Base-by-base conservation (phyloP, 768 basidiomycete species). In the Mycena albidolilacea region DNA sequence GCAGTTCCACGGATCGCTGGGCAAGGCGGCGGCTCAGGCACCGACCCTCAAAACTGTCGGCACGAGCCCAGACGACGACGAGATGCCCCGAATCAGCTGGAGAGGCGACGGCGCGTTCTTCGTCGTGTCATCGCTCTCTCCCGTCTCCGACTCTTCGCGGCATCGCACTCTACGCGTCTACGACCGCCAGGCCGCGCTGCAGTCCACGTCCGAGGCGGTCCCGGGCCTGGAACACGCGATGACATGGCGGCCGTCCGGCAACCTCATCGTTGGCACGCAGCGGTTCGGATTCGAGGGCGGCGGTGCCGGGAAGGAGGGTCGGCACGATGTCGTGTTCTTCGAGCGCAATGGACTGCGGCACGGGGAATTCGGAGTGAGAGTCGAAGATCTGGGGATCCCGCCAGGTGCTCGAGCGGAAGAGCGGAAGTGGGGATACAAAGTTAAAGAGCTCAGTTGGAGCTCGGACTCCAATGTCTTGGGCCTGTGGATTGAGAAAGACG, bases 1-100 rank as follows among this genome's bases (percentile, higher is more conserved):
- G 0, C 98, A 99, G 78, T 99, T 99, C 80, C 97, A 98, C 76
- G 98, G 98, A 11, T 97, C 97, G 0, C 85, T 96, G 5, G 97
- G 98, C 19, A 98, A 98, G 80, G 84, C 89, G 2, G 93, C 94
- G 30, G 95, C 95, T 0, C 88, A 90, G 73, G 86, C 88, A 37
- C 83, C 87, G 7, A 73, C 82, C 17, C 77, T 82, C 44, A 78
- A 82, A 5, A 78, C 76, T 41, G 83, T 89, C 21, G 87, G 88
- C 23, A 83, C 86, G 9, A 92, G 90, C 75, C 91, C 91, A 3
- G 90, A 92, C 72, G 96, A 98, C 75, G 92, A 96, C 67, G 80
- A 77, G 2, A 79, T 85, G 41, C 92, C 94, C 0, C 90, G 93
- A 9, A 90, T 99, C 64, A 92, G 92, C 60, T 99, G 98, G 97